Base-by-base conservation (phyloP, 805 yeast genomes). In the Hanseniaspora lachancei region DNA sequence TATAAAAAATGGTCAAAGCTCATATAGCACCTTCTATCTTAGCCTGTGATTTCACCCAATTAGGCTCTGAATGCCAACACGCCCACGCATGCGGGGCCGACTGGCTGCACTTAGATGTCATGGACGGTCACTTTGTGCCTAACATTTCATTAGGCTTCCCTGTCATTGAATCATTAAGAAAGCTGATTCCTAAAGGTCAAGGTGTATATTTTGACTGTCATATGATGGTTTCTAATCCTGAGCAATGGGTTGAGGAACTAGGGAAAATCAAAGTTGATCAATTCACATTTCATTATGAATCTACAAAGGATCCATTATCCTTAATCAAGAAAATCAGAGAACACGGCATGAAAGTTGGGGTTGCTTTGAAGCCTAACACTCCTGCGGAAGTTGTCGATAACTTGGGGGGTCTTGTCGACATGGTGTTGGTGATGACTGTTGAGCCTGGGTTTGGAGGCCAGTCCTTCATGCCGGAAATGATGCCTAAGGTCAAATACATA, bases 401-500 rank as follows among this genome's bases (percentile, higher is more conserved):
- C 32, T 71, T 86, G 58, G 91, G 83, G 27, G 83, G 82, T 49
- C 73, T 78, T 57, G 74, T 91, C 62, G 97, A 93, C 68, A 87
- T 91, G 96, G 89, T 87, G n/a, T 75, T 93, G 57, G 84, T 93
- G 44, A 93, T 91, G 97, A 93, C 98, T 2, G 97, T 93, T 38
- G 98, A 93, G 72, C 98, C 98, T 15, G 98, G 98, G 0, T 91
- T 93, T 68, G 98, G 98, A 23, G 98, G 98, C 47, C 98, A 93
- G 72, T 85, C 84, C 69, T 93, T 93, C 74, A 89, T 87, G 96
- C 73, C 80, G 20, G 86, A 81, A 58, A 89, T 91, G 96, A 89
- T 93, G 97, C 88, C 95, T 59, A 91, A 91, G 71, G 97, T 91
- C 49, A 83, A 80, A 62, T 74, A 73, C 34, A 74, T 93, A 62